These are phyloP conservation scores for Hirschioporus abietinus DNA, from an alignment of 768 basidiomycete genomes.

Conservation along the genomic window DNA sequence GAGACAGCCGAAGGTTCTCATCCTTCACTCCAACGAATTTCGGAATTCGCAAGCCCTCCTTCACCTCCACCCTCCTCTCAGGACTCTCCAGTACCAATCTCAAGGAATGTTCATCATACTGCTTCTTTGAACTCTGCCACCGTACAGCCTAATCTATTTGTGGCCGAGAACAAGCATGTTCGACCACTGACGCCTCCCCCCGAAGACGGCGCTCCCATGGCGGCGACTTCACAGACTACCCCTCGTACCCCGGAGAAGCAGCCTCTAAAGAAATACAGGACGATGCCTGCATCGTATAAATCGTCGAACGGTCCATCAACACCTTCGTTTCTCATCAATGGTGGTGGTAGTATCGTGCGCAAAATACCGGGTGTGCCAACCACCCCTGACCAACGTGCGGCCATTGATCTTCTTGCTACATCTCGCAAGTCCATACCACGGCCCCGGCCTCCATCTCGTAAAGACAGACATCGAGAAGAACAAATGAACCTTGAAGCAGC, in stretches of 20 bases:
- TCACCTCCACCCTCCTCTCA: conserved; percentile 16
- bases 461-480: conserved; percentile 10
- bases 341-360: not conserved
- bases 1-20: not conserved
- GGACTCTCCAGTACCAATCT: conserved; percentile 15
- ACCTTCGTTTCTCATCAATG: not conserved
- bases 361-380: not conserved
- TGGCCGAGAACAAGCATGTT: not conserved
- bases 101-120: not conserved
- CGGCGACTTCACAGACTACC: conserved; percentile 13
- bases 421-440: conserved; percentile 30
- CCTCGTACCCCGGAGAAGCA: conserved; percentile 22
- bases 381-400: conserved; percentile 10
- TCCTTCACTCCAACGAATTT: conserved; percentile 15
- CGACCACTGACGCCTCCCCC: conserved; percentile 12
- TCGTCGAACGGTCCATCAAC: not conserved
- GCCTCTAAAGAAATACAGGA: conserved; percentile 13
- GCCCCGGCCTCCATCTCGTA: conserved; percentile 26
- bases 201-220: conserved; percentile 13
- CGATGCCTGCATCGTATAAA: conserved; percentile 2
- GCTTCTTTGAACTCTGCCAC: not conserved
- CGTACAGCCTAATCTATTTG: not conserved
- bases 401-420: conserved; percentile 41
- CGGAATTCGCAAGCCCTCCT: conserved; percentile 22
- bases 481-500: conserved; percentile 10